Conservation (phyloP, 371 early-diverging fungal species). For the Phascolomyces articulosus region DNA sequence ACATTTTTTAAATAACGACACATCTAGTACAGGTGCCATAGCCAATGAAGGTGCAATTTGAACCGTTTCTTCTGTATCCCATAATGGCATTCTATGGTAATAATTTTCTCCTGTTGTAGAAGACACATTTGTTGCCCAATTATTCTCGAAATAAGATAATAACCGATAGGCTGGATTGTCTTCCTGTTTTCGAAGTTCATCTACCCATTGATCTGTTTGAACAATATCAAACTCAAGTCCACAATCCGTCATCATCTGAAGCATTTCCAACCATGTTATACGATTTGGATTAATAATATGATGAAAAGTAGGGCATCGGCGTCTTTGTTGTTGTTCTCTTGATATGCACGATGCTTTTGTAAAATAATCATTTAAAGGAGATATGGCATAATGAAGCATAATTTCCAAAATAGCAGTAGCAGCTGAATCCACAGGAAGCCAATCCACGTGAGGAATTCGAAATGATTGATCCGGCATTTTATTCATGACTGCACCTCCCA, state of each 20-base stretch:
- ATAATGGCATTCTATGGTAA: too few species aligned
- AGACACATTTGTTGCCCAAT: not conserved
- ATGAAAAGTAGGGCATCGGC: slow-evolving; percentile 14
- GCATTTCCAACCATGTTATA: slow-evolving; percentile 24
- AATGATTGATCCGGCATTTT: slow-evolving; percentile 13
- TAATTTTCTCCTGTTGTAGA: too few species aligned
- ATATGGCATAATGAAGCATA: too few species aligned
- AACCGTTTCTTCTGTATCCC: too few species aligned
- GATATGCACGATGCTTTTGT: too few species aligned
- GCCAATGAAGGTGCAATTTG: too few species aligned
- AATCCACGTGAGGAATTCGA: slow-evolving; percentile 26
- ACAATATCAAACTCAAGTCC: slow-evolving; percentile 37
- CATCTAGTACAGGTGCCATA: too few species aligned
- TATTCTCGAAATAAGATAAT: slow-evolving; percentile 26
- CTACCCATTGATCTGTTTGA: slow-evolving; percentile 26
- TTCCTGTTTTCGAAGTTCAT: slow-evolving; percentile 24
- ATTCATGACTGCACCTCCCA: slow-evolving; percentile 29
- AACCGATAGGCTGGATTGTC: slow-evolving; percentile 36
- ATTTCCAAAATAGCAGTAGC: slow-evolving; percentile 33
- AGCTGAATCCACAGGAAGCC: slow-evolving; percentile 36
- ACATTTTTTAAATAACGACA: too few species aligned
- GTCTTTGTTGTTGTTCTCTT: too few species aligned
- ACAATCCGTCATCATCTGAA: slow-evolving; percentile 22
- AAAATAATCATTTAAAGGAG: too few species aligned
- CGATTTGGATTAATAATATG: slow-evolving; percentile 39